Percentiles rank a stretch among this genome's conserved stretches.
These are phyloP conservation scores for Ophiocordyceps camponoti-floridani DNA, from an alignment of 2,329 filamentous ascomycete genomes.

Conservation along the genomic window DNA sequence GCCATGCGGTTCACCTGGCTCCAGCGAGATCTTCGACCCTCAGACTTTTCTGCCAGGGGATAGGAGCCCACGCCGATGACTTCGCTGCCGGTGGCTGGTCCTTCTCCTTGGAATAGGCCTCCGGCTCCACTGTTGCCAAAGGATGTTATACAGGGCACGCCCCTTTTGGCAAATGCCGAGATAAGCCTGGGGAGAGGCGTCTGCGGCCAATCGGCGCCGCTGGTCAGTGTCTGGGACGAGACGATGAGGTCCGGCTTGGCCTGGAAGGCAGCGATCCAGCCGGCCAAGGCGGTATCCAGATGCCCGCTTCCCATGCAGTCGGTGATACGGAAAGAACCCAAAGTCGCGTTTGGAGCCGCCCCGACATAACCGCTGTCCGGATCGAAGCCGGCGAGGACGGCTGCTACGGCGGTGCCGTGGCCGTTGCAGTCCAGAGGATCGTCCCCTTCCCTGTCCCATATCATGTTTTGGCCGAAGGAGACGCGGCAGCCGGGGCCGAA, in stretches of 20 bases:
- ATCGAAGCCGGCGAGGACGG: conserved; percentile 1
- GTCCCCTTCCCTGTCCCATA: background rate
- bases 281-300: conserved; percentile 2
- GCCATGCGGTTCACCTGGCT: background rate
- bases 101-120: conserved; percentile 1
- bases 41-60: background rate
- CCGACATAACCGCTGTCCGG: background rate
- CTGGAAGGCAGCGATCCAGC: conserved; percentile 1
- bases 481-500: conserved; percentile 18
- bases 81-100: conserved; percentile 1
- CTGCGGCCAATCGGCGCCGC: background rate
- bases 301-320: background rate
- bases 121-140: background rate
- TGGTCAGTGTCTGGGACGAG: background rate
- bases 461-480: background rate
- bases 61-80: conserved; percentile 2
- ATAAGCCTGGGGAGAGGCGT: background rate
- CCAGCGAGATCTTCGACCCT: no score
- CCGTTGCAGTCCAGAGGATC: conserved; percentile 1
- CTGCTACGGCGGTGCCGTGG: conserved; percentile 3
- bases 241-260: conserved; percentile 2
- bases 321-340: conserved; percentile 1
- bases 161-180: background rate
- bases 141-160: conserved; percentile 1
- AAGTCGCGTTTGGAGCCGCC: conserved; percentile 1